Percentiles rank a stretch among this genome's conserved stretches.
Evolutionary conservation across 129 eudicot species (phyloP).

Genomic region (Flaveria brownii): DNA sequence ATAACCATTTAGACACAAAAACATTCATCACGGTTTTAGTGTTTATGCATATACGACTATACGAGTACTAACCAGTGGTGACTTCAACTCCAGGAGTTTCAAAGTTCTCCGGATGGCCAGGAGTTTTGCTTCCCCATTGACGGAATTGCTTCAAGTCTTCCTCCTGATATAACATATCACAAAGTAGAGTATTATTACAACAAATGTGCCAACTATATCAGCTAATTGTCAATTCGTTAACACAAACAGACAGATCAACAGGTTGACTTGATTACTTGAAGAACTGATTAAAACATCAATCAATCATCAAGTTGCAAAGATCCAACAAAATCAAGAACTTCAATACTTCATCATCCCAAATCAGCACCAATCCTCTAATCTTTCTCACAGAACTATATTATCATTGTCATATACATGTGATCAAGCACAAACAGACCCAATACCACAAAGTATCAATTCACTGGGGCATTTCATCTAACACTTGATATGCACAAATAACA

Average conservation of each 20-base stretch:
- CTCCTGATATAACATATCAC: constrained; percentile 42
- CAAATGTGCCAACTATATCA: background rate
- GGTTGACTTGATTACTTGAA: background rate
- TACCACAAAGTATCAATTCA: background rate
- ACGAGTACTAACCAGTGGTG: constrained; percentile 66
- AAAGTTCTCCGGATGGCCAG: constrained; percentile 96
- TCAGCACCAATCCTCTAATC: no score
- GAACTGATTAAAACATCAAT: background rate
- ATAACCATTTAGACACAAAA: constrained; percentile 9
- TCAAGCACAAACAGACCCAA: background rate
- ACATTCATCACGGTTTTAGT: background rate
- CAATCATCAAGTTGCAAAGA: background rate
- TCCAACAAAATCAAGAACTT: constrained; percentile 20
- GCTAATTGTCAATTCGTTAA: background rate
- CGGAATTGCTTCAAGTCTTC: constrained; percentile 89
- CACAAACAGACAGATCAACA: background rate
- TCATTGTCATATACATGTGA: background rate
- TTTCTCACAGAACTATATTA: no score
- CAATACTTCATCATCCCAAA: background rate
- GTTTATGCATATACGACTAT: background rate
- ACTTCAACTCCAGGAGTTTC: constrained; percentile 98
- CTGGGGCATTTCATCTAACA: constrained; percentile 28
- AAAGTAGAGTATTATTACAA: background rate
- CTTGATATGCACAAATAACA: background rate
- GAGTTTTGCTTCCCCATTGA: constrained; percentile 97